phyloP scores from a whole-genome alignment of 139 green algal genomes.

The Picochlorum sp. region DNA sequence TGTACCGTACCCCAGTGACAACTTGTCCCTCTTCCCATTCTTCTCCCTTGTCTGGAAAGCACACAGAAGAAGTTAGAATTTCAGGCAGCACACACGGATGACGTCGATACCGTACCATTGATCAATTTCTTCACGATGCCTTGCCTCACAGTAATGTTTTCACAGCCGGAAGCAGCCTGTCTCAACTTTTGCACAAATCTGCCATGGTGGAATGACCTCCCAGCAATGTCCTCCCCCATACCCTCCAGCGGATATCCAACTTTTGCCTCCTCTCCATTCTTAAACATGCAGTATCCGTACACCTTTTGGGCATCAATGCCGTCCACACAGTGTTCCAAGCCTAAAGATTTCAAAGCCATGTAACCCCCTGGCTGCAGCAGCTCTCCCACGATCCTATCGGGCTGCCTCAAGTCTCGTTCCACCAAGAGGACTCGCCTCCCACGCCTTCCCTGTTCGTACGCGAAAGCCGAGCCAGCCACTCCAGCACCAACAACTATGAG shows the following conservation, averaged over 20 bases:
- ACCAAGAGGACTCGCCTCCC: slow-evolving; percentile 79
- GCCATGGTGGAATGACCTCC: slow-evolving; percentile 90
- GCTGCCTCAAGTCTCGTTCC: slow-evolving; percentile 84
- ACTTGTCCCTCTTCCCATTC: slow-evolving; percentile 67
- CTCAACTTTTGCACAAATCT: slow-evolving; percentile 89
- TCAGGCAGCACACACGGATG: background rate
- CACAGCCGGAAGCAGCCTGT: slow-evolving; percentile 36
- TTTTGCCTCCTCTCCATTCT: slow-evolving; percentile 60
- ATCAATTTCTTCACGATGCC: slow-evolving; percentile 59
- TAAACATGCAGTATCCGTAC: slow-evolving; percentile 92
- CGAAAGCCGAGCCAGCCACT: slow-evolving; percentile 81
- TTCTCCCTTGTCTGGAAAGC: slow-evolving; percentile 23
- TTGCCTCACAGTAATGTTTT: slow-evolving; percentile 60
- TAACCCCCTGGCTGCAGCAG: slow-evolving; percentile 95
- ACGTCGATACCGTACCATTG: slow-evolving; percentile 23
- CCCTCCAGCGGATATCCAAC: slow-evolving; percentile 81
- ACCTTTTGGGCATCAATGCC: slow-evolving; percentile 89
- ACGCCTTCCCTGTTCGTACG: slow-evolving; percentile 63
- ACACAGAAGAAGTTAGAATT: background rate
- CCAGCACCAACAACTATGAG: slow-evolving; percentile 91
- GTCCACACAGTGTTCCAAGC: slow-evolving; percentile 66
- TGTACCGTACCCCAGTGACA: slow-evolving; percentile 87
- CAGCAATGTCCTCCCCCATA: slow-evolving; percentile 64
- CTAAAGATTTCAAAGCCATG: slow-evolving; percentile 82
- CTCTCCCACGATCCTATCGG: slow-evolving; percentile 98